A percentile compares a stretch with the other conserved stretches of the same genome.
phyloP scores from a whole-genome alignment of 768 basidiomycete genomes.

The Lentinula lateritia region DNA sequence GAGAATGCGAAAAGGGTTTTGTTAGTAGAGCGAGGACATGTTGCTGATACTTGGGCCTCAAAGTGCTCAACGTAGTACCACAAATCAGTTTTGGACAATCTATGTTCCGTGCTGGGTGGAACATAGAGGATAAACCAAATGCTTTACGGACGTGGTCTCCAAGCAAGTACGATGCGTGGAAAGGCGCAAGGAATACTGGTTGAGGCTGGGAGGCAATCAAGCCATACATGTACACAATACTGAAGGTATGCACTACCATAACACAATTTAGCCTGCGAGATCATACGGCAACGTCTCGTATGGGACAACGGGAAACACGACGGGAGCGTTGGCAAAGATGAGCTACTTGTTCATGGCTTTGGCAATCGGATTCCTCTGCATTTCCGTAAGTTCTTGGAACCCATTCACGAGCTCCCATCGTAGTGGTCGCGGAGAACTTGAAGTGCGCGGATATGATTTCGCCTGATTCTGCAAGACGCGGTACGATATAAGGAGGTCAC shows the following conservation, averaged over 20 bases:
- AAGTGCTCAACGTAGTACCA: slow-evolving; percentile 16
- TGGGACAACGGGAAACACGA: slow-evolving; percentile 3
- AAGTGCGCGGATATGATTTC: slow-evolving; percentile 4
- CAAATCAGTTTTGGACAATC: slow-evolving; percentile 16
- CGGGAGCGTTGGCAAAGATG: slow-evolving; percentile 4
- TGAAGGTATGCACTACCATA: slow-evolving; percentile 1
- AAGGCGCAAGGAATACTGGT: slow-evolving; percentile 19
- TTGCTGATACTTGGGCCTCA: slow-evolving; percentile 16
- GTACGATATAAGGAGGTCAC: no score
- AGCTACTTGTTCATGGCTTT: slow-evolving; percentile 5
- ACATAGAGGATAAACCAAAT: slow-evolving; percentile 22
- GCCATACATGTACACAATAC: slow-evolving; percentile 16
- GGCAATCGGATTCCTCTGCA: slow-evolving; percentile 4
- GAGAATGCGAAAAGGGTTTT: slow-evolving; percentile 18
- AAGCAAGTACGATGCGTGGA: slow-evolving; percentile 23
- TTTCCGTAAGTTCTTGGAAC: slow-evolving; percentile 6
- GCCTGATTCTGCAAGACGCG: background rate
- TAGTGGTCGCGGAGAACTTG: background rate
- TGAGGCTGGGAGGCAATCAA: slow-evolving; percentile 29
- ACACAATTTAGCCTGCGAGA: background rate
- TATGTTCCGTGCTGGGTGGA: slow-evolving; percentile 18
- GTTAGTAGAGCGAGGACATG: slow-evolving; percentile 21
- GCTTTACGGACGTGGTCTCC: slow-evolving; percentile 18
- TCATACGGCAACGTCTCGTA: slow-evolving; percentile 3
- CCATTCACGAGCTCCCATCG: background rate